Percentiles rank a stretch among this genome's conserved stretches.
Evolutionary conservation across 768 basidiomycete species (phyloP).

Genomic region (Amanita subjunquillea): DNA sequence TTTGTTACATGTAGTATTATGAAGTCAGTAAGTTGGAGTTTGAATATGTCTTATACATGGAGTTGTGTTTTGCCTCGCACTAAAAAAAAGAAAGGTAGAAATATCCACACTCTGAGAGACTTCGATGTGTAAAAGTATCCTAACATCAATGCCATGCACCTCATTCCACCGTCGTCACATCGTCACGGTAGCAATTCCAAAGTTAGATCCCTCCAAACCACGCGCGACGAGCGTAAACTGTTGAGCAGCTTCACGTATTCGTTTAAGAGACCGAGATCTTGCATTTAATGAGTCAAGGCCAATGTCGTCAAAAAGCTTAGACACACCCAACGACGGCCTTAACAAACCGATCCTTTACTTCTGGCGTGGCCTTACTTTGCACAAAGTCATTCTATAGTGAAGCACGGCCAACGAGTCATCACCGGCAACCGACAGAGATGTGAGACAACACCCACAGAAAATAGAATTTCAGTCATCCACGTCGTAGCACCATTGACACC

Average conservation of each 20-base stretch:
- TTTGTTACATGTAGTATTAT: too few species aligned
- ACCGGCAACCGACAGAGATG: background rate
- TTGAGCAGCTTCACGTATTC: conserved; percentile 74
- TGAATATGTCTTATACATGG: too few species aligned
- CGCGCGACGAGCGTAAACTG: conserved; percentile 81
- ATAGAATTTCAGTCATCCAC: conserved; percentile 71
- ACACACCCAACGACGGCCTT: conserved; percentile 56
- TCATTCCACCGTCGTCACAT: conserved; percentile 22
- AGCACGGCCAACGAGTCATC: background rate
- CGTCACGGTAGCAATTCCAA: conserved; percentile 68
- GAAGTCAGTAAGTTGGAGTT: too few species aligned
- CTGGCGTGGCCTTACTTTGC: conserved; percentile 57
- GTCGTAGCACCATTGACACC: conserved; percentile 25
- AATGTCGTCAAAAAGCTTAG: conserved; percentile 9
- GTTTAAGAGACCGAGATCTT: conserved; percentile 64
- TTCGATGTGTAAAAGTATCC: too few species aligned
- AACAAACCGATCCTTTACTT: conserved; percentile 72
- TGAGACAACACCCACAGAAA: conserved; percentile 31
- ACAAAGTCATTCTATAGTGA: conserved; percentile 56
- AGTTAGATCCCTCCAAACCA: conserved; percentile 77
- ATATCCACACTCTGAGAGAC: too few species aligned
- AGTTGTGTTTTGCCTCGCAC: too few species aligned
- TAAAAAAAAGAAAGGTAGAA: too few species aligned
- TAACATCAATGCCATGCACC: too few species aligned
- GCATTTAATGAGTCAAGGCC: background rate